Percentiles rank a stretch among this genome's conserved stretches.
These are phyloP conservation scores for Solanum aculeatissimum DNA, from an alignment of 305 asterid genomes.

Conservation along the genomic window DNA sequence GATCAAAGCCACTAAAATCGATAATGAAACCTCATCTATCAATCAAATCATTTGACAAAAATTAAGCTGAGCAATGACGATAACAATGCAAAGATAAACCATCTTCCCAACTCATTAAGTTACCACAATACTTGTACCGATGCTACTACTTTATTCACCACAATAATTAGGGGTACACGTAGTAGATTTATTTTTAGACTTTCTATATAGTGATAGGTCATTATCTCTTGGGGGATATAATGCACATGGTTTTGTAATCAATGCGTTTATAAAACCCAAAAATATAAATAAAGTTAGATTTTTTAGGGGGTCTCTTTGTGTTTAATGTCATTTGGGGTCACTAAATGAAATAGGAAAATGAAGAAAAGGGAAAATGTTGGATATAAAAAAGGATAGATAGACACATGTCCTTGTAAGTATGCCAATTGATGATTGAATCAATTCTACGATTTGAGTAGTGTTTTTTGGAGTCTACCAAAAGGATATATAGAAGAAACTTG, in stretches of 20 bases:
- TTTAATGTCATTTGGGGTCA: background rate
- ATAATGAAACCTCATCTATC: too few relatives aligned
- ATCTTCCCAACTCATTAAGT: too few relatives aligned
- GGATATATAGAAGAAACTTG: background rate
- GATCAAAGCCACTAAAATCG: too few relatives aligned
- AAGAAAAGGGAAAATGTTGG: background rate
- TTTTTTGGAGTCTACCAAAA: conserved; percentile 13
- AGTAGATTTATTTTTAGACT: background rate
- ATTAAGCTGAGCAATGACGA: too few relatives aligned
- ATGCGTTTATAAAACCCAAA: background rate
- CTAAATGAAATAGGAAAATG: background rate
- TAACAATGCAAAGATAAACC: too few relatives aligned
- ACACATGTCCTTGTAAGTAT: background rate
- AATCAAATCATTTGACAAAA: too few relatives aligned
- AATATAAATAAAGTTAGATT: background rate
- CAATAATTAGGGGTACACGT: conserved; percentile 17
- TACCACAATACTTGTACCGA: background rate
- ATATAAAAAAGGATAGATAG: background rate
- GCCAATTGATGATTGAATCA: background rate
- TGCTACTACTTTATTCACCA: conserved; percentile 5
- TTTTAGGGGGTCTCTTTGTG: background rate
- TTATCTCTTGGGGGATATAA: conserved; percentile 24
- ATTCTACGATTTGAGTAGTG: background rate
- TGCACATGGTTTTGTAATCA: conserved; percentile 46
- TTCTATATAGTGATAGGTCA: conserved; percentile 21